phyloP scores from a whole-genome alignment of 768 basidiomycete species.

The Tylopilus sp. region DNA sequence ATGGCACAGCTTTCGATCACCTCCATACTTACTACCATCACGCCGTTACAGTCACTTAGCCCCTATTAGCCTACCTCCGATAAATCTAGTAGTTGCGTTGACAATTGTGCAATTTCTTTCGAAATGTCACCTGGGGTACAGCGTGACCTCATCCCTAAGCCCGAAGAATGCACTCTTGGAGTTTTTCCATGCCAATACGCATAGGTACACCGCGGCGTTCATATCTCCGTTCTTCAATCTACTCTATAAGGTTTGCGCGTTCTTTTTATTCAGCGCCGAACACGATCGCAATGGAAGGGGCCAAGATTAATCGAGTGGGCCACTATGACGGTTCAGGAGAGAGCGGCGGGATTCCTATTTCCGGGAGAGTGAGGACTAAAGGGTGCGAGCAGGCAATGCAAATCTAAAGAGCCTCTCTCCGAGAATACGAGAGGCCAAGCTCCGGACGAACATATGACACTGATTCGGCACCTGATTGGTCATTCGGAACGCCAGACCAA shows the following conservation, averaged over 20 bases:
- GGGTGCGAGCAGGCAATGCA: conserved; percentile 4
- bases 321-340: conserved; percentile 7
- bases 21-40: not conserved
- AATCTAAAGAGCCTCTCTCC: not conserved
- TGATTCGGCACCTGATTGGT: conserved; percentile 3
- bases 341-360: conserved; percentile 9
- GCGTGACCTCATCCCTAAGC: conserved; percentile 4
- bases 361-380: not conserved
- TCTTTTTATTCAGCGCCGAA: conserved; percentile 8
- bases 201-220: conserved; percentile 13
- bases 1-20: conserved; percentile 1
- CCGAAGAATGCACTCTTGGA: conserved; percentile 9
- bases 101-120: not conserved
- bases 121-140: not conserved
- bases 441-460: not conserved
- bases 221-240: conserved; percentile 6
- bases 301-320: not conserved
- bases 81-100: not conserved
- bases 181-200: not conserved
- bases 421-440: not conserved
- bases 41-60: not conserved
- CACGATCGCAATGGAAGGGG: conserved; percentile 15
- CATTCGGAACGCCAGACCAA: conserved; percentile 8
- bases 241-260: not conserved
- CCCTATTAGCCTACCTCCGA: conserved; percentile 7